Evolutionary conservation across 2,329 filamentous ascomycete genomes (phyloP).

Genomic region (Stachybotrys elegans): DNA sequence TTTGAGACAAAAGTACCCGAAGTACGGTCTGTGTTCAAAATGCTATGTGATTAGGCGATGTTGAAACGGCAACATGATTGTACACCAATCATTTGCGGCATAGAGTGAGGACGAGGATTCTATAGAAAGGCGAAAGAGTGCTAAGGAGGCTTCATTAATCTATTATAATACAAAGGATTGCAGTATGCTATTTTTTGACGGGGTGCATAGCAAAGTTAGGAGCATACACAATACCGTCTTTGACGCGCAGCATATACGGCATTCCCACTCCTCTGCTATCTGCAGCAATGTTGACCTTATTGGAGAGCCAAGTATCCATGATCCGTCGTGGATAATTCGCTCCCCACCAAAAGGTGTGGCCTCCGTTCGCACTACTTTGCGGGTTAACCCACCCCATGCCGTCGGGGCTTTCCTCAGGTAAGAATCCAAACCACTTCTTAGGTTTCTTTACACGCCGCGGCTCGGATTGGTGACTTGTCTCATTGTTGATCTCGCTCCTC

Average conservation of each 20-base stretch:
- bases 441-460: neutral
- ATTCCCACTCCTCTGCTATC: too few species aligned
- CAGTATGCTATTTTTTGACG: too few species aligned
- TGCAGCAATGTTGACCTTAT: slow-evolving; percentile 12
- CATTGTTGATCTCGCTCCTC: neutral
- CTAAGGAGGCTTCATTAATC: too few species aligned
- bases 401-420: slow-evolving; percentile 16
- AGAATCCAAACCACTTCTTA: slow-evolving; percentile 22
- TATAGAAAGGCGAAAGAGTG: too few species aligned
- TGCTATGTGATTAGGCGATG: too few species aligned
- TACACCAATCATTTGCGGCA: too few species aligned
- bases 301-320: slow-evolving; percentile 25
- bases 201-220: slow-evolving; percentile 33
- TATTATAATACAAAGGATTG: too few species aligned
- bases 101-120: too few species aligned
- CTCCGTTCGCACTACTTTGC: slow-evolving; percentile 15
- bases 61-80: too few species aligned
- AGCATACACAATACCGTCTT: slow-evolving; percentile 24
- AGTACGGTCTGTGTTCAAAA: too few species aligned
- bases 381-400: slow-evolving; percentile 18
- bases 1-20: neutral
- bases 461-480: neutral
- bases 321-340: slow-evolving; percentile 23
- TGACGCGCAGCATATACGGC: slow-evolving; percentile 21
- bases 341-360: slow-evolving; percentile 27